These are phyloP conservation scores for Amyloporia xantha DNA, from an alignment of 768 basidiomycete genomes.

Conservation along the genomic window DNA sequence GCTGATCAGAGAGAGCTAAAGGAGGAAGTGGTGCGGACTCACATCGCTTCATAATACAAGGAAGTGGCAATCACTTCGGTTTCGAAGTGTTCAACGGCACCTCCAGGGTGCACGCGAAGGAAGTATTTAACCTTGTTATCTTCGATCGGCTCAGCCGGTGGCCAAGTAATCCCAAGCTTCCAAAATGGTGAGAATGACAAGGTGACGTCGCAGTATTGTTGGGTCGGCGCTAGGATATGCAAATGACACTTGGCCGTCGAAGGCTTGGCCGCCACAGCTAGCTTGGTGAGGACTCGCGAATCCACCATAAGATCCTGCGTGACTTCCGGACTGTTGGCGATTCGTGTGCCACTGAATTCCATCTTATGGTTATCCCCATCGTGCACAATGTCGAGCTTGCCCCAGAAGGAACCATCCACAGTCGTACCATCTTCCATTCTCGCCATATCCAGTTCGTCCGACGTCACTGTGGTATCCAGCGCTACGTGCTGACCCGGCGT, in stretches of 20 bases:
- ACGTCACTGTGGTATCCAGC: constrained; percentile 71
- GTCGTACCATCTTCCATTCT: constrained; percentile 85
- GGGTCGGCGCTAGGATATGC: constrained; percentile 61
- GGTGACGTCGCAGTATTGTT: constrained; percentile 77
- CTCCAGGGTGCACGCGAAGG: constrained; percentile 76
- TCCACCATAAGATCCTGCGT: constrained; percentile 69
- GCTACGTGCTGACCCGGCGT: constrained; percentile 73
- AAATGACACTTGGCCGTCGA: constrained; percentile 71
- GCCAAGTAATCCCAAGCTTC: constrained; percentile 74
- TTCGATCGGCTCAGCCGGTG: constrained; percentile 59
- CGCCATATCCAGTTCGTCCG: constrained; percentile 83
- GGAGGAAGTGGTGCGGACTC: constrained; percentile 24
- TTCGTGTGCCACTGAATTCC: constrained; percentile 77
- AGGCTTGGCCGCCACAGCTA: constrained; percentile 69
- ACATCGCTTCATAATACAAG: constrained; percentile 84
- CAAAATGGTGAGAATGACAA: constrained; percentile 66
- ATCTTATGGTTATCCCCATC: constrained; percentile 68
- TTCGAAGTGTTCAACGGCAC: constrained; percentile 82
- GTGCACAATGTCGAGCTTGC: constrained; percentile 79
- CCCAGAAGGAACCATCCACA: constrained; percentile 85
- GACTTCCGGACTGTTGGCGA: constrained; percentile 55
- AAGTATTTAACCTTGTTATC: constrained; percentile 77
- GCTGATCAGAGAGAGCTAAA: neutral
- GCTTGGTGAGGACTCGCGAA: constrained; percentile 68
- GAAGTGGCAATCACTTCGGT: constrained; percentile 74